Evolutionary conservation across 2,329 filamentous ascomycete genomes (phyloP), one percentile per base, ranked within the genome.

Genomic region (Didymella glomerata): DNA sequence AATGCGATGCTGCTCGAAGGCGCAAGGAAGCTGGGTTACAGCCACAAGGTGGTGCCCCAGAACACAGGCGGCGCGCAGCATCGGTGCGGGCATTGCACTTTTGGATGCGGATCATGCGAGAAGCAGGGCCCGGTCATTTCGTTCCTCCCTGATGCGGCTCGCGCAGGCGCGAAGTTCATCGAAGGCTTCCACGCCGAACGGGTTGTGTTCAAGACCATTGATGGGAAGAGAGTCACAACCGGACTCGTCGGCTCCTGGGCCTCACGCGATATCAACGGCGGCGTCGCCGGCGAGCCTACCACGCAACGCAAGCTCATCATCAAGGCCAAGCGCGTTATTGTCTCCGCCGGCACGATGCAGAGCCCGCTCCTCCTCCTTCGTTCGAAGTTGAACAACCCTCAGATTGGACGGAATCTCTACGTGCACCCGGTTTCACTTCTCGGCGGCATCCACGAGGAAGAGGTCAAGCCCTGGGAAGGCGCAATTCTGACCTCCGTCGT

Each of bases 351-450:
- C 4, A 86, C 90, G 1, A 79, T 97, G 54, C 88, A 91, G 70
- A 93, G 87, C 44, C 93, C 94, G 0, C 75, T 94, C 1, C 74
- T 97, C 2, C 81, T 98, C 42, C 80, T 88, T 64, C 89, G 89
- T 48, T 96, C 92, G 60, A 92, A 92, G 1, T 76, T 97, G 48
- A 88, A 85, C 80, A 97, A 96, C 73, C 83, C 83, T 4, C 88
- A 97, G 56, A 89, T 97, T 62, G 94, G 94, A 25, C 85, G 84
- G 8, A 91, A 97, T 68, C 85, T 97, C 3, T 83, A 95, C 68
- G 77, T 97, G 0, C 94, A 98, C 71, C 94, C 94, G 1, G 88
- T 88, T 70, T 71, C 72, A 4, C 63, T 84, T 50, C 64, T 83
- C 11, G 80, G 77, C 32, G 90, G 85, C 2, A 81, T 88, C n/a